These are phyloP conservation scores for Nemania abortiva DNA, from an alignment of 2,329 filamentous ascomycete species.

Conservation along the genomic window DNA sequence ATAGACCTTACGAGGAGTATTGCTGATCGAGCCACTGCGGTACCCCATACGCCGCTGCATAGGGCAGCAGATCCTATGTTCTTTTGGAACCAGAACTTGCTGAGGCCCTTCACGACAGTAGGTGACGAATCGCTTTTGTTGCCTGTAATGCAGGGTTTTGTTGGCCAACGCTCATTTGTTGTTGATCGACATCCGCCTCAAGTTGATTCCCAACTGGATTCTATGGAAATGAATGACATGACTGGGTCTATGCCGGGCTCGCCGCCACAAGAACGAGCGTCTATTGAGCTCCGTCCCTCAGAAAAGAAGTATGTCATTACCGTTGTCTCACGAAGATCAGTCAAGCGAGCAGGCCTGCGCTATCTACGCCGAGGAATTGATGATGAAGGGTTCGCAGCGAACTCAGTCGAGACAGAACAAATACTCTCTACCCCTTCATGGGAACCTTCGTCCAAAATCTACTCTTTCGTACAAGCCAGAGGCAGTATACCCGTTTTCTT, in stretches of 20 bases:
- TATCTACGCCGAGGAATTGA: slow-evolving; percentile 93
- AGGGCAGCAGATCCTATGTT: slow-evolving; percentile 80
- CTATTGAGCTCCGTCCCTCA: slow-evolving; percentile 55
- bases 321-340: slow-evolving; percentile 88
- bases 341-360: slow-evolving; percentile 85
- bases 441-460: slow-evolving; percentile 71
- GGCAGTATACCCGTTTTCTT: slow-evolving; percentile 97
- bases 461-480: slow-evolving; percentile 88
- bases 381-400: slow-evolving; percentile 88
- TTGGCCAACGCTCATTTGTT: slow-evolving; percentile 86
- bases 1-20: slow-evolving; percentile 84
- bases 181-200: slow-evolving; percentile 73
- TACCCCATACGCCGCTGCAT: slow-evolving; percentile 71
- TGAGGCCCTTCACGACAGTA: slow-evolving; percentile 78
- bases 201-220: slow-evolving; percentile 57
- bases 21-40: slow-evolving; percentile 57
- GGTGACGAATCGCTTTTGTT: slow-evolving; percentile 78
- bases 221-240: slow-evolving; percentile 50
- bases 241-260: slow-evolving; percentile 37
- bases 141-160: slow-evolving; percentile 92
- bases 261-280: slow-evolving; percentile 40
- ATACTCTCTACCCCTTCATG: slow-evolving; percentile 81
- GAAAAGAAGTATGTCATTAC: slow-evolving; percentile 81
- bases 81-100: slow-evolving; percentile 90
- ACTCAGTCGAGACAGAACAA: slow-evolving; percentile 95